Percentiles rank a stretch among this genome's conserved stretches.
Conservation (phyloP, 257 asterid genomes). For the Henckelia pumila region DNA sequence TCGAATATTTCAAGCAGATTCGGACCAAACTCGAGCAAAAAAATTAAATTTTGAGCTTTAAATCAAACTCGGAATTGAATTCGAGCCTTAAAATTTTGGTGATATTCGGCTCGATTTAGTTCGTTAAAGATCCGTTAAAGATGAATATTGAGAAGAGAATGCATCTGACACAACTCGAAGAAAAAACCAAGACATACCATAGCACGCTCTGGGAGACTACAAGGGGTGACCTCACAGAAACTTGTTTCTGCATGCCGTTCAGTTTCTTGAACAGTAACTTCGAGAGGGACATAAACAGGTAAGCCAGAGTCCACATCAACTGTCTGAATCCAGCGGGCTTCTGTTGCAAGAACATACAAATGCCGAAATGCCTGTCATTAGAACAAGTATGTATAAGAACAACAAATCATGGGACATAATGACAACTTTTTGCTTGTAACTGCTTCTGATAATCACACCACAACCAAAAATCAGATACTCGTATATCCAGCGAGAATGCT, state of each 20-base stretch:
- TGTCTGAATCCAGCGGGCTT: constrained; percentile 98
- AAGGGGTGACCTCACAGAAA: constrained; percentile 93
- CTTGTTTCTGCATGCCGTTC: constrained; percentile 80
- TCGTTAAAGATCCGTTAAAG: constrained; percentile 3
- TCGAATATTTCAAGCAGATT: no score
- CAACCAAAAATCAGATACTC: no score
- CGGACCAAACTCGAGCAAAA: no score
- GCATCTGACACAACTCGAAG: constrained; percentile 19
- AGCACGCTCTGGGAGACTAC: constrained; percentile 95
- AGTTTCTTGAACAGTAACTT: constrained; percentile 78
- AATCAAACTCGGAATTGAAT: no score
- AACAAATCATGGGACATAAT: constrained; percentile 14
- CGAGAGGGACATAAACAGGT: constrained; percentile 94
- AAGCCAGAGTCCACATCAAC: constrained; percentile 91
- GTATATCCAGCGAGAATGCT: no score
- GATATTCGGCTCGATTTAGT: no score
- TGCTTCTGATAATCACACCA: no score
- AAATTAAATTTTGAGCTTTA: no score
- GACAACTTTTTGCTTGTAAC: background rate
- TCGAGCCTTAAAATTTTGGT: no score
- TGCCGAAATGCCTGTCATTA: constrained; percentile 87
- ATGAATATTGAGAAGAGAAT: constrained; percentile 3
- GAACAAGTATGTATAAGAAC: constrained; percentile 16
- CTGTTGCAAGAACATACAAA: constrained; percentile 95
- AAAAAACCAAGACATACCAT: constrained; percentile 51